These are phyloP conservation scores for Nakataea oryzae DNA, from an alignment of 2,329 filamentous ascomycete species.

Conservation along the genomic window DNA sequence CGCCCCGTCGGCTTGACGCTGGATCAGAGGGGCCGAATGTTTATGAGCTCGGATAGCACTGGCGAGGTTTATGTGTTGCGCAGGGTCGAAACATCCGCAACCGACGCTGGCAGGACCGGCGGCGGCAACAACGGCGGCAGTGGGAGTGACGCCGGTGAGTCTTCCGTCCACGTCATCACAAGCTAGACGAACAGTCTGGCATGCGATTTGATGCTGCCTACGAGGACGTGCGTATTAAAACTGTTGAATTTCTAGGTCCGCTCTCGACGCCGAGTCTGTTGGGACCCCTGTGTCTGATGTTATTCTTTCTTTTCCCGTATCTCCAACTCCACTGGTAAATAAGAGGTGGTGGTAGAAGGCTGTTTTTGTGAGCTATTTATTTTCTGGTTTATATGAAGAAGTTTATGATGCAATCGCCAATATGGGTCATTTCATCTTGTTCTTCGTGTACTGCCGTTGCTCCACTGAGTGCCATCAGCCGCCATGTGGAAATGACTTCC, in stretches of 20 bases:
- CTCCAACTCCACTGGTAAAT: too few relatives aligned
- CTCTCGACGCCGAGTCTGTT: background rate
- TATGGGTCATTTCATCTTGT: too few relatives aligned
- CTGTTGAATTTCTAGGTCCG: background rate
- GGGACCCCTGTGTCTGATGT: background rate
- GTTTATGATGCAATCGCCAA: too few relatives aligned
- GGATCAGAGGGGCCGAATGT: constrained; percentile 42
- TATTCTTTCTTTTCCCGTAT: too few relatives aligned
- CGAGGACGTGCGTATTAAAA: background rate
- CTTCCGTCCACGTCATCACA: background rate
- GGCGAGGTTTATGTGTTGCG: constrained; percentile 54
- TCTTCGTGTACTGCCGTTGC: too few relatives aligned
- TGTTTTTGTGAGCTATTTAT: too few relatives aligned
- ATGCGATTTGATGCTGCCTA: background rate
- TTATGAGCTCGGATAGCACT: constrained; percentile 51
- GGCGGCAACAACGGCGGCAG: background rate
- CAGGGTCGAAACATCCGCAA: constrained; percentile 10
- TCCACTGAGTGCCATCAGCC: too few relatives aligned
- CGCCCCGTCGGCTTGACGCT: constrained; percentile 49
- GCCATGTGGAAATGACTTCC: too few relatives aligned
- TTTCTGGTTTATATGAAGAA: too few relatives aligned
- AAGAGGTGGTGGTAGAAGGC: background rate
- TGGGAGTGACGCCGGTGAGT: background rate
- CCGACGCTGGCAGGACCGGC: constrained; percentile 2
- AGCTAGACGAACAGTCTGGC: background rate